Conservation (phyloP, 202 grass and related monocot genomes). For the Brachypodium distachyon region DNA sequence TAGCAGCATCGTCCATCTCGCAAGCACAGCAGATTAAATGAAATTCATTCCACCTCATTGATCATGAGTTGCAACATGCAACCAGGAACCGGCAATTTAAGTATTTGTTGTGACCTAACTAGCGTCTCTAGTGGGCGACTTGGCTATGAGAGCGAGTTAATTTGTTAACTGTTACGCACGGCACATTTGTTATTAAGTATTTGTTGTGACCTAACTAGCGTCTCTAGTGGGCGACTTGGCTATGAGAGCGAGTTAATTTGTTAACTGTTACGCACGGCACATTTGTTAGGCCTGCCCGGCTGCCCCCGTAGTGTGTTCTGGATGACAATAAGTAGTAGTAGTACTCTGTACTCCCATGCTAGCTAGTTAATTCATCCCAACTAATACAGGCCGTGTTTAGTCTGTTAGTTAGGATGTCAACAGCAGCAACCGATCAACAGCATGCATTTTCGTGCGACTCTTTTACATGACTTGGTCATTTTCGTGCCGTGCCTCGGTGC, state of each 20-base stretch:
- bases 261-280: constrained; percentile 1
- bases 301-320: neutral
- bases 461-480: constrained; percentile 7
- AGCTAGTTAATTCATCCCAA: neutral
- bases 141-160: neutral
- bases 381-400: neutral
- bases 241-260: neutral
- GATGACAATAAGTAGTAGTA: too few species aligned
- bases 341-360: too few species aligned
- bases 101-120: neutral
- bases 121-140: neutral
- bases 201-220: too few species aligned
- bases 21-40: neutral
- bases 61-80: too few species aligned
- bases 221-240: neutral
- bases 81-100: neutral
- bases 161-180: constrained; percentile 1
- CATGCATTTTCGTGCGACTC: constrained; percentile 1
- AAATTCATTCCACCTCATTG: too few species aligned
- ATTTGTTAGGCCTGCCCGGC: neutral
- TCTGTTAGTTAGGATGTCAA: constrained; percentile 27
- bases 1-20: neutral
- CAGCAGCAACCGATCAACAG: neutral
- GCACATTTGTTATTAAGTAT: neutral
- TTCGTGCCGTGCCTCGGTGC: neutral